Evolutionary conservation across 2,329 filamentous ascomycete species (phyloP), one percentile per base, ranked within the genome.

Genomic region (Pseudocercospora pini-densiflorae): DNA sequence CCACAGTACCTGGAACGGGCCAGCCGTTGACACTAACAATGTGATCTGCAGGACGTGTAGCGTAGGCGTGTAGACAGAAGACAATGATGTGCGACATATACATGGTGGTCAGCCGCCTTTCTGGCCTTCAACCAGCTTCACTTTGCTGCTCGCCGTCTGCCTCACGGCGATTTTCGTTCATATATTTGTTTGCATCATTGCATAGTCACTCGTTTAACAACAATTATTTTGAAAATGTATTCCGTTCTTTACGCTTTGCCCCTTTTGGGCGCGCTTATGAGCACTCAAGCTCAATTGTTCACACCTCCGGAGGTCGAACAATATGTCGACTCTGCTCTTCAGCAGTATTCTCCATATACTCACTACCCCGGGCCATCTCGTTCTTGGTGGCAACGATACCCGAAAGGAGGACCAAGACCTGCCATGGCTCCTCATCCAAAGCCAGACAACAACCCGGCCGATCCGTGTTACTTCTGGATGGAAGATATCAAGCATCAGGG

Each of bases 401-500:
- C 60, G 31, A 45, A 51, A 19, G 49, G 24, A 63, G 24, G 53
- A 47, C 51, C 60, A 21, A 62, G 43, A 16, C 61, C 59, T 19
- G 40, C 47, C 5, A 33, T 53, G 19, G 36, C 40, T 21, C 21
- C 54, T 43, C 55, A 49, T 2, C 23, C 63, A 33, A 33, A 58
- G 29, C 55, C 66, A 1, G 61, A 63, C 19, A 62, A 23, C 23
- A 62, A 62, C 24, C 19, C 55, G n/a, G 75, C 73, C 47, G 63
- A 65, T 36, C 55, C n/a, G n/a, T 76, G 74, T 54, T 63, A 65
- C 33, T 80, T 76, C 69, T 80, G 78, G 78, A 70, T 85, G 77
- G 82, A 83, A 33, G 76, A 79, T 21, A 77, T 85, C 62, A 72
- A 74, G 10, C 84, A 85, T 68, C 81, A 83, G 63, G 84, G 84